phyloP scores from a whole-genome alignment of 1,284 basidiomycete genomes.

The Mycosarcoma maydis region DNA sequence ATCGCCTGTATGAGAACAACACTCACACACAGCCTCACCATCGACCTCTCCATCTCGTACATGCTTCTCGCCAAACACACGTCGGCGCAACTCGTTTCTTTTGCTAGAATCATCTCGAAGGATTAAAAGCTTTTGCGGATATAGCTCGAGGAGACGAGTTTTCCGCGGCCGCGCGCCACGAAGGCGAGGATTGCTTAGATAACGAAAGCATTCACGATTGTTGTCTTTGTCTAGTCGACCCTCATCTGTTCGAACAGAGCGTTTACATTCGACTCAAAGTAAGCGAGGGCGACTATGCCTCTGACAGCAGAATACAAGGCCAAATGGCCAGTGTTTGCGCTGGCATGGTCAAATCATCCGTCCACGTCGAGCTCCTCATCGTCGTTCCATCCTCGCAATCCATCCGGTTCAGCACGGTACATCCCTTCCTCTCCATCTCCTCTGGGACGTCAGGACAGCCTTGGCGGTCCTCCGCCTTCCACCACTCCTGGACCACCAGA shows the following conservation, averaged over 20 bases:
- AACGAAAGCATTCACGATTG: too few relatives aligned
- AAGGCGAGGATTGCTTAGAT: too few relatives aligned
- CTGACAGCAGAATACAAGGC: conserved; percentile 46
- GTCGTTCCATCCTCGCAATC: conserved; percentile 39
- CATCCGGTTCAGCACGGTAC: conserved; percentile 41
- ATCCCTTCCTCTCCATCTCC: conserved; percentile 47
- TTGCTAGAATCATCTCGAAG: too few relatives aligned
- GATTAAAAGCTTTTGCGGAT: too few relatives aligned
- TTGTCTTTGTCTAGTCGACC: too few relatives aligned
- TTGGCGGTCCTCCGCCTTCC: conserved; percentile 20
- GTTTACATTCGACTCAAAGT: too few relatives aligned
- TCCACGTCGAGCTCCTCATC: conserved; percentile 41
- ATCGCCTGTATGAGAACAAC: conserved; percentile 26
- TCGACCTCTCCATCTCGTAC: too few relatives aligned
- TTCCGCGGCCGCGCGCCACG: too few relatives aligned
- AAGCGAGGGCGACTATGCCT: conserved; percentile 37
- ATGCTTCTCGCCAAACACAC: too few relatives aligned
- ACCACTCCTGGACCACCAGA: conserved; percentile 42
- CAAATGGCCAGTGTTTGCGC: conserved; percentile 57
- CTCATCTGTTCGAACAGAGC: too few relatives aligned
- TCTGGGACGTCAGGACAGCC: conserved; percentile 35
- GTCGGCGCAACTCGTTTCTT: too few relatives aligned
- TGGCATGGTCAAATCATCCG: conserved; percentile 59
- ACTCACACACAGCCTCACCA: conserved; percentile 1
- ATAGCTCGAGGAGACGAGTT: too few relatives aligned